These are phyloP conservation scores for Waitea zeae DNA, from an alignment of 1,284 basidiomycete species.

Conservation along the genomic window DNA sequence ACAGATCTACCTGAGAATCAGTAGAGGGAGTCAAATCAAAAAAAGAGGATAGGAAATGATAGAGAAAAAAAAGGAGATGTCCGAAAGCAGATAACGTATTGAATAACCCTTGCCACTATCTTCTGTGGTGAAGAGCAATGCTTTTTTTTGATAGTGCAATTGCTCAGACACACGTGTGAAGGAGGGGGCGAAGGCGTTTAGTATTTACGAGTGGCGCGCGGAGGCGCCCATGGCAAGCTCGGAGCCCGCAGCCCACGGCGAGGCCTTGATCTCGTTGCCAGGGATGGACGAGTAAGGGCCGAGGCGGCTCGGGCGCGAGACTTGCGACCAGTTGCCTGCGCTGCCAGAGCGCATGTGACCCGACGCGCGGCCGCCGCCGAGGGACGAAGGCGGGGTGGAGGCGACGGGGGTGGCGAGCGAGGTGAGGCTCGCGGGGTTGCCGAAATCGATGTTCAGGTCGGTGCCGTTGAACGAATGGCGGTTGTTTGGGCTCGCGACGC, in stretches of 20 bases:
- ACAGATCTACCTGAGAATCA: no score
- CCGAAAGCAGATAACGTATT: no score
- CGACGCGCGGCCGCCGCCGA: conserved; percentile 23
- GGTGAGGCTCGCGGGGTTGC: conserved; percentile 25
- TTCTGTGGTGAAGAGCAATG: no score
- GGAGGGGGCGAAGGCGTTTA: no score
- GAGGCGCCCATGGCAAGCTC: conserved; percentile 38
- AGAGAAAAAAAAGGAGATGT: no score
- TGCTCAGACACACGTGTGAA: no score
- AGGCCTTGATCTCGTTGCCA: conserved; percentile 36
- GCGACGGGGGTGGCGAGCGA: conserved; percentile 28
- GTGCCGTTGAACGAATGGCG: conserved; percentile 60
- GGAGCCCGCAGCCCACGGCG: conserved; percentile 53
- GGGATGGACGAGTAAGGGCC: conserved; percentile 35
- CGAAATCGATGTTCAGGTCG: conserved; percentile 41
- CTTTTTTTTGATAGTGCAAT: no score
- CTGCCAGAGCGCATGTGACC: conserved; percentile 61
- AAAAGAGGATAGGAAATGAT: no score
- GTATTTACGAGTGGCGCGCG: conserved; percentile 37
- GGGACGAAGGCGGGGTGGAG: conserved; percentile 17
- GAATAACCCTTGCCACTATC: no score
- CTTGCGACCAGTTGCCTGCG: conserved; percentile 56
- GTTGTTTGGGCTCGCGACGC: conserved; percentile 31
- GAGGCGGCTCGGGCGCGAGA: conserved; percentile 35
- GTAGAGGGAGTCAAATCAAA: no score